Evolutionary conservation across 2,329 filamentous ascomycete species (phyloP), one percentile per base, ranked within the genome.

Genomic region (Calonectria pteridis): DNA sequence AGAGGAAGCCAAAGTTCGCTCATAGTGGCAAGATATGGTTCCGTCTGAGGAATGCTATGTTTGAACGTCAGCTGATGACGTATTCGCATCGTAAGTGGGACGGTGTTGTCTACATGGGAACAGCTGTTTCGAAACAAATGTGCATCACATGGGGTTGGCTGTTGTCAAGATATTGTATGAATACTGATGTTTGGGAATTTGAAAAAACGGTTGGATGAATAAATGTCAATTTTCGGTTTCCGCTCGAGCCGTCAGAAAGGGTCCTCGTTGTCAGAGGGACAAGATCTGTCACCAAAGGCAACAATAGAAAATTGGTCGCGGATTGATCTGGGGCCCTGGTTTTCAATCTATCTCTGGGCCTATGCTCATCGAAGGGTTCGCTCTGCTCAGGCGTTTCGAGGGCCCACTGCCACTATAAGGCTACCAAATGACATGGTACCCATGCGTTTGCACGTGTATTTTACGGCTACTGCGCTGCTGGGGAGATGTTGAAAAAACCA

Each of bases 1-100:
- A 73, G 89, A 92, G 76, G 90, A 91, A 78, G 83, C 79, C 68
- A 85, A 83, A 70, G 80, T 28, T 40, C 35, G 55, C 28, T 40
- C 23, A 62, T 62, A 81, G 59, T 55, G 43, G 10, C 55, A 82
- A 81, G 16, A 85, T 80, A 33, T 66, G 31, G 29, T 55, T 68
- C 31, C 35, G 13, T 11, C n/a, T 23, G n/a, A 50, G 72, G 16
- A 51, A 53, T n/a, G 28, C 23, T 40, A 51, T 62, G n/a, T 29
- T 28, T 28, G 14, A 28, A 40, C 20, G 35, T 37, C 26, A 35
- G 14, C 37, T 3, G 26, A 62, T 26, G 37, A 31, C 35, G 31
- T 35, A 40, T 37, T 14, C 31, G 28, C 23, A 37, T 20, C 33
- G 18, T 40, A 59, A 67, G 31, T 31, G 23, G 31, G 43, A 64